These are phyloP conservation scores for Phytophthora sojae DNA, from an alignment of 352 stramenopile species.

Conservation along the genomic window DNA sequence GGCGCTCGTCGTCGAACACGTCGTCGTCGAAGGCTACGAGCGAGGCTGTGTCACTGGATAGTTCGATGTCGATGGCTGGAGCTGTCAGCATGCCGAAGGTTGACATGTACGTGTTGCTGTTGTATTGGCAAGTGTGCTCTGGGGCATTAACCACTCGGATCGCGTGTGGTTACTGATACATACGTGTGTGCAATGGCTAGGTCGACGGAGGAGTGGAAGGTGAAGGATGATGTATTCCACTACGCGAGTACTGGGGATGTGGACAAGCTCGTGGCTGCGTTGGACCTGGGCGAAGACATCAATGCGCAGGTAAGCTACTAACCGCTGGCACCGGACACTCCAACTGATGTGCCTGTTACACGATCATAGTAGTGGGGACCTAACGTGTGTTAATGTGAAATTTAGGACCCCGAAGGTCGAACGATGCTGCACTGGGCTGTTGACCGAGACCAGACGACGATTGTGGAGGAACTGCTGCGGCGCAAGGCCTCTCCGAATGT, in stretches of 20 bases:
- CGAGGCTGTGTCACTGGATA: conserved; percentile 43
- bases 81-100: conserved; percentile 72
- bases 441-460: conserved; percentile 61
- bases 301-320: conserved; percentile 44
- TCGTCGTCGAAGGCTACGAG: conserved; percentile 33
- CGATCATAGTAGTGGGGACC: too few species aligned
- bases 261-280: conserved; percentile 51
- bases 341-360: background rate
- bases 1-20: conserved; percentile 20
- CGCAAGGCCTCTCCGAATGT: conserved; percentile 65
- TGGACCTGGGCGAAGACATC: conserved; percentile 55
- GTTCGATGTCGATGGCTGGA: conserved; percentile 58
- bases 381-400: conserved; percentile 2
- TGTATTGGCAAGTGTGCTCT: background rate
- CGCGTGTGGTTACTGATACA: conserved; percentile 4
- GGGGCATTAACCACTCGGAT: too few species aligned
- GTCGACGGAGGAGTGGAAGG: conserved; percentile 81
- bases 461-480: conserved; percentile 63
- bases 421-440: conserved; percentile 89
- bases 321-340: background rate
- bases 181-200: conserved; percentile 26
- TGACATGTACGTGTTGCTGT: conserved; percentile 57
- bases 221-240: conserved; percentile 76
- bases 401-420: conserved; percentile 73
- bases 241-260: conserved; percentile 74